phyloP scores from a whole-genome alignment of 2,329 filamentous ascomycete genomes.

The Alternaria tenuissima region DNA sequence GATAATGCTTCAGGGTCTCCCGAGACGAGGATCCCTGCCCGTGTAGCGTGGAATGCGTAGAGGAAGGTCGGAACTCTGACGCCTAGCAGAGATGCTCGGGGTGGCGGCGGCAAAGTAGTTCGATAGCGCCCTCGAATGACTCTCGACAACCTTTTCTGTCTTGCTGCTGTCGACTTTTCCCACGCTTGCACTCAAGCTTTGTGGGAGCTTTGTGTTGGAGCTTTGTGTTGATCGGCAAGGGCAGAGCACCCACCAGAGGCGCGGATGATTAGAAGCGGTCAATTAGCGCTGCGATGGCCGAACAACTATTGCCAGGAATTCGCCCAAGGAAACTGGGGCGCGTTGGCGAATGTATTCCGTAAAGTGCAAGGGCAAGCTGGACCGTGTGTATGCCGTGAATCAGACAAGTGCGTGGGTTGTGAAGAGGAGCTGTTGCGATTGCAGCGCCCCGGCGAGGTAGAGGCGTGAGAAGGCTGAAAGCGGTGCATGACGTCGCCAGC shows the following conservation, averaged over 20 bases:
- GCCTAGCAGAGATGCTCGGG: slow-evolving; percentile 3
- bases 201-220: neutral
- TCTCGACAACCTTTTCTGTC: neutral
- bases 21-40: slow-evolving; percentile 23
- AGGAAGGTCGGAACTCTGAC: neutral
- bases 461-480: neutral
- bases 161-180: neutral
- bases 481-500: slow-evolving; percentile 17
- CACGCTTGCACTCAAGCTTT: neutral
- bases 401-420: neutral
- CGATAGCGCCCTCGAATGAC: slow-evolving; percentile 2
- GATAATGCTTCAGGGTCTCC: slow-evolving; percentile 19
- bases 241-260: slow-evolving; percentile 11
- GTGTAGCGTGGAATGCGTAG: slow-evolving; percentile 13
- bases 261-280: slow-evolving; percentile 20
- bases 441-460: neutral
- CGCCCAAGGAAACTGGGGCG: slow-evolving; percentile 2
- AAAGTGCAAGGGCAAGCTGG: neutral
- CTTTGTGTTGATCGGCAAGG: slow-evolving; percentile 5
- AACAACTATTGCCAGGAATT: slow-evolving; percentile 4
- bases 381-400: neutral
- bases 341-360: neutral
- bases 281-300: slow-evolving; percentile 19
- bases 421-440: neutral
- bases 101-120: slow-evolving; percentile 14